Percentiles rank a stretch among this genome's conserved stretches.
Evolutionary conservation across 75 land plant species (phyloP).

Genomic region (Chamaecyparis obtusa): DNA sequence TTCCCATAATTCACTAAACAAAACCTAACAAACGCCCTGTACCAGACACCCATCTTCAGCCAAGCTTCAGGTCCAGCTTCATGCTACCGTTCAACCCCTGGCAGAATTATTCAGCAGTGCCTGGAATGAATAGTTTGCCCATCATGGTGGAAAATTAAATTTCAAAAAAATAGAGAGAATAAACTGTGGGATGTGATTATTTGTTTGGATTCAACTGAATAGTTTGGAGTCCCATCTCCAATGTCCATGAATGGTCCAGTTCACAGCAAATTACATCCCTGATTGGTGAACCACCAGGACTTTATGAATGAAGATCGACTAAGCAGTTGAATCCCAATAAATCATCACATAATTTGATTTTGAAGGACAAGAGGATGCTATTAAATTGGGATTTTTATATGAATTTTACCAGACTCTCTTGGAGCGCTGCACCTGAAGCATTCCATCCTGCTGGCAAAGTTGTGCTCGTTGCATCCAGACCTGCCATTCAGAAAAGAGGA

Average conservation of each 20-base stretch:
- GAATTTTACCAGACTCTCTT: constrained; percentile 37
- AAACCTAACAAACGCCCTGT: neutral
- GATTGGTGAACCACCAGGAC: too few relatives aligned
- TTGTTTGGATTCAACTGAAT: too few relatives aligned
- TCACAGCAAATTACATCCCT: too few relatives aligned
- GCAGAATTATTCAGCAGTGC: neutral
- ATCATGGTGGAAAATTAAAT: too few relatives aligned
- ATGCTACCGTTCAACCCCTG: neutral
- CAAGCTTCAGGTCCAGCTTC: neutral
- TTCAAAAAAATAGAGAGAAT: too few relatives aligned
- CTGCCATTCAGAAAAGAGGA: constrained; percentile 21
- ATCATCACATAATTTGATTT: neutral
- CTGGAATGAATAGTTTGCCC: too few relatives aligned
- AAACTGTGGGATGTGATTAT: too few relatives aligned
- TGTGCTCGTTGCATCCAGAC: constrained; percentile 90
- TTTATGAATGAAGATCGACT: too few relatives aligned
- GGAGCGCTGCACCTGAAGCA: constrained; percentile 93
- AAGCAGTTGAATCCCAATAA: too few relatives aligned
- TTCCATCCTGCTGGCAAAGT: constrained; percentile 91
- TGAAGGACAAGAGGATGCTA: neutral
- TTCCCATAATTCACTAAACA: neutral
- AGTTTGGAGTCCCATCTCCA: too few relatives aligned
- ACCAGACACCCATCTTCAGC: neutral
- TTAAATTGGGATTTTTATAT: neutral
- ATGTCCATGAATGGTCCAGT: too few relatives aligned